Base-by-base conservation (phyloP, 1,284 basidiomycete species). In the Schizophyllum commune region DNA sequence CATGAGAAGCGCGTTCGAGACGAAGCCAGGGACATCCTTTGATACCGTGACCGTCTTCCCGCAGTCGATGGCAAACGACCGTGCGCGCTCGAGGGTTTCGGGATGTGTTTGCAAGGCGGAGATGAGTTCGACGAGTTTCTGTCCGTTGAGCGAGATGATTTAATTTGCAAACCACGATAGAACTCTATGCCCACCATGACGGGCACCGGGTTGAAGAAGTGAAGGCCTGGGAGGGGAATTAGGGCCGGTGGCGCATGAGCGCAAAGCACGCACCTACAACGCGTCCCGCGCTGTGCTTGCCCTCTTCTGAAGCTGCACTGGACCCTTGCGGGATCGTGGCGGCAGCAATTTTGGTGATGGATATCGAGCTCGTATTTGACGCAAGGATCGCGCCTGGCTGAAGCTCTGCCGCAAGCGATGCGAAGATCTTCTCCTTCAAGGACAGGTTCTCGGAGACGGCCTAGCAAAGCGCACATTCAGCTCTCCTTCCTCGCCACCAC, bases 171-270 rank as follows among this genome's bases (percentile, higher is more conserved):
- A 13, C 19, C 17, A 32, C 27, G 27, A 3, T 58, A n/a, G n/a
- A n/a, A n/a, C n/a, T n/a, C n/a, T n/a, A n/a, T n/a, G n/a, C n/a
- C n/a, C n/a, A n/a, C 90, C 94, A 97, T 97, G 52, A 95, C 90
- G 4, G 92, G 92, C 2, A 96, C 94, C 4, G 95, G 95, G 72
- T 98, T 97, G 79, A 98, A 97, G 77, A 96, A 97, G 75, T 97
- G 95, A 54, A 96, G 77, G 13, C 94, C 91, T 90, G 61, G 22
- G 9, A 55, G 17, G 17, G 32, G 56, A 34, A 47, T 71, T 62
- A 57, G 62, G 57, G 58, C 19, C 33, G 60, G 5, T 53, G 19
- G 39, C 53, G 19, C 11, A 58, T 15, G 59, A 58, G 62, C 33
- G 52, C 20, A n/a, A 11, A 39, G 47, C 21, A 71, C 79, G 67